Base-by-base conservation (phyloP, 129 eudicot genomes). In the Lactuca sativa region DNA sequence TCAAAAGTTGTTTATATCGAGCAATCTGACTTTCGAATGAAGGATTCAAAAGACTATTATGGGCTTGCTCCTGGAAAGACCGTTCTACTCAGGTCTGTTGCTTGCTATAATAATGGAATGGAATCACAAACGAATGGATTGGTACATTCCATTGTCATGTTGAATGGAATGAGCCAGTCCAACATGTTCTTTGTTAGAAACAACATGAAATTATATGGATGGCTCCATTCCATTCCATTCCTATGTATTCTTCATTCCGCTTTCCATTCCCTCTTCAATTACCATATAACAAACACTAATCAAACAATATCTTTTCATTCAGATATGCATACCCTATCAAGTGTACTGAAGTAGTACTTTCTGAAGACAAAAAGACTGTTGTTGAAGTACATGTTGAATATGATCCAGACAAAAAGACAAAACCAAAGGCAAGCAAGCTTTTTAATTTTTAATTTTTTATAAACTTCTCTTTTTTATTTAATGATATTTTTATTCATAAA, bases 31-130 rank as follows among this genome's bases (percentile, higher is more conserved):
- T 93, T 93, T 64, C 81, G 95, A 73, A 75, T 85, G 74, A 85
- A 87, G 76, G 97, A 93, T 82, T 89, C 97, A 57, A 93, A 93
- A 82, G 99, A 90, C 69, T 90, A 93, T 70, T 89, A 89, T 60
- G 99, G 99, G 63, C 91, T 95, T 64, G 97, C 99, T 71, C 99
- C 96, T 15, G 97, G 97, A 57, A 95, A 95, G 65, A 81, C 90
- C 65, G 97, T 85, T 79, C 80, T 95, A 70, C 88, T 89, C 70
- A 90, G 97, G 99, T 95, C 30, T 25, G 30, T 25, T 25, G 30
- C 30, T 25, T 25, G 30, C 30, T 25, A 25, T 25, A 25, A 25
- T 25, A 25, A 25, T 25, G 30, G 30, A 25, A 25, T 25, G 10
- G 30, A 25, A 25, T 25, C 30, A 25, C 30, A 25, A 25, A 25